Evolutionary conservation across 106 monocot genomes (phyloP), one percentile per base, ranked within the genome.

Genomic region (Acorus gramineus): DNA sequence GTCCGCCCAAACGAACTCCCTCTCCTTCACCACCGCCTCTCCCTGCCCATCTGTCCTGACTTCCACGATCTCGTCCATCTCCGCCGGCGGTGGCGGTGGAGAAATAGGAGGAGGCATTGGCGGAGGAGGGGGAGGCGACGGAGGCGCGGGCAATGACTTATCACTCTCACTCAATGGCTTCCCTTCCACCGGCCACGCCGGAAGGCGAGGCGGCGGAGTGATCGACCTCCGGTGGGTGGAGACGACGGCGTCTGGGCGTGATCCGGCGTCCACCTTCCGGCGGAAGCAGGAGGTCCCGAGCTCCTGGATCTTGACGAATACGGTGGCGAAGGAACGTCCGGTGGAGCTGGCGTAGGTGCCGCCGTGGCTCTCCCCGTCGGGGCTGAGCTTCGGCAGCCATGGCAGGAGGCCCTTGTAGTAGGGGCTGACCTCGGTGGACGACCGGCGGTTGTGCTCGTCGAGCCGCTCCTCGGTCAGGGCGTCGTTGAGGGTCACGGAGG

Each of bases 131-230:
- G 1, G 53, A 49, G 11, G 50, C 51, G 10, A 45, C 28, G 48
- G 6, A 14, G 13, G 2, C 12, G 8, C 28, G 3, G 61, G 48
- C 49, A 69, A 68, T 10, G 48, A 11, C 69, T 42, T 3, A 46
- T 64, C 76, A 42, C 57, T 69, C 64, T 69, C 76, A 63, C 76
- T 70, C 69, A 76, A 69, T 28, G 69, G 53, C 69, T 59, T 60
- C 56, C 46, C 73, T 11, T 50, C 44, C 44, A 14, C 28, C 28
- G 28, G 28, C 28, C 28, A 28, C 28, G 51, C 7, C 51, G 3
- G 52, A 11, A 54, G 4, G 14, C 46, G 3, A 7, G 53, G 65
- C 57, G 3, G 7, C 4, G 49, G 28, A 28, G 28, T 28, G 28
- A 28, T 28, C 28, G 28, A 28, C 28, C 28, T 45, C 47, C 47